These are phyloP conservation scores for Globisporangium solare DNA, from an alignment of 352 stramenopile genomes.

Conservation along the genomic window DNA sequence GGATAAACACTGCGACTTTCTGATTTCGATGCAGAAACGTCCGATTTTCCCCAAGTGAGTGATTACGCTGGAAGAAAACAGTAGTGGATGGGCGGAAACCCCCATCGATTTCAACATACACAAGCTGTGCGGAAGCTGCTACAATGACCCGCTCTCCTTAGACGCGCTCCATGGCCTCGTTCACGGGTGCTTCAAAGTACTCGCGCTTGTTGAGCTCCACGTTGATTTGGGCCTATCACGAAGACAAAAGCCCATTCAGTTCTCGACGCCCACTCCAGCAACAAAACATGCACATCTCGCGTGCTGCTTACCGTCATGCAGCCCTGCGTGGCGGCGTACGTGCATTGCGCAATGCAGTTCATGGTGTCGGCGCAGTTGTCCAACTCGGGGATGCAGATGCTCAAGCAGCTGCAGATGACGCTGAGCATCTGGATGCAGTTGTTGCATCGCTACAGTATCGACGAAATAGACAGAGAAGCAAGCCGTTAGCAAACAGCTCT, in stretches of 20 bases:
- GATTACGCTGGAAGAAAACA: not conserved
- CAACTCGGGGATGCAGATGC: conserved; percentile 66
- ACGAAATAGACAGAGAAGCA: conserved; percentile 7
- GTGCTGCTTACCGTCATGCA: conserved; percentile 83
- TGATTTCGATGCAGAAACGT: not conserved
- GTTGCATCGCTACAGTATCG: conserved; percentile 75
- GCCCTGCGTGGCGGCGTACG: conserved; percentile 87
- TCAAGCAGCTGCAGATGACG: conserved; percentile 71
- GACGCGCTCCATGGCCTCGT: conserved; percentile 64
- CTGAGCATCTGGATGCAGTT: conserved; percentile 89
- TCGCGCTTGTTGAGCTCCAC: conserved; percentile 89
- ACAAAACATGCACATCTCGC: not conserved
- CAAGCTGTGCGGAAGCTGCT: not conserved
- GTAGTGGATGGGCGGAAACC: not conserved
- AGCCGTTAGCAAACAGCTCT: not conserved
- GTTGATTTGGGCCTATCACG: conserved; percentile 77
- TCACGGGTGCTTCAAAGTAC: conserved; percentile 26
- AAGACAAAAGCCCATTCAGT: not conserved
- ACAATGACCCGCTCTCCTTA: conserved; percentile 20
- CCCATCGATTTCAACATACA: no score
- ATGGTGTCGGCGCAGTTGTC: conserved; percentile 76
- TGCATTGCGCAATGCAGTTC: conserved; percentile 88
- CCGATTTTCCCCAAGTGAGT: not conserved
- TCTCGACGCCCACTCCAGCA: not conserved
- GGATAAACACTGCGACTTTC: not conserved